Conservation (phyloP, 1,284 basidiomycete genomes). For the Melampsora americana region DNA sequence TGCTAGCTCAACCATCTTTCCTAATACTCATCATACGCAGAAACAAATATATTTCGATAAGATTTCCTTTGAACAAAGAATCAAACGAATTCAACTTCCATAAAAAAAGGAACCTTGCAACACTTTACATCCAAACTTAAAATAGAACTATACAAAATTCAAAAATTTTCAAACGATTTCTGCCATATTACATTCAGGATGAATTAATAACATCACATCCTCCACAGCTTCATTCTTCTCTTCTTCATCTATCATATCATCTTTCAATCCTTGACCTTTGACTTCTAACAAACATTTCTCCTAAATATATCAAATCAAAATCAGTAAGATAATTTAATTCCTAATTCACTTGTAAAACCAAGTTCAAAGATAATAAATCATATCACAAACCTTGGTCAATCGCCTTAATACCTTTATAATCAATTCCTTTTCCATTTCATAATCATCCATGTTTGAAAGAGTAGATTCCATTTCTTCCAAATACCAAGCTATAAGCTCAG, state of each 20-base stretch:
- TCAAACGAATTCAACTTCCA: too few relatives aligned
- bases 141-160: too few relatives aligned
- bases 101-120: too few relatives aligned
- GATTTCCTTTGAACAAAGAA: too few relatives aligned
- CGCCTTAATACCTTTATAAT: slow-evolving; percentile 83
- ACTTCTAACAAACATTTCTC: slow-evolving; percentile 82
- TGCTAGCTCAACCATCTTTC: too few relatives aligned
- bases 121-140: too few relatives aligned
- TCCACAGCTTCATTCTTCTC: slow-evolving; percentile 2
- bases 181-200: slow-evolving; percentile 41
- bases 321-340: slow-evolving; percentile 4
- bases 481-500: slow-evolving; percentile 95
- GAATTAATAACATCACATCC: slow-evolving; percentile 23
- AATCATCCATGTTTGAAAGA: slow-evolving; percentile 76
- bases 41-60: too few relatives aligned
- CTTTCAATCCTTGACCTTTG: slow-evolving; percentile 62
- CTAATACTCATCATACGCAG: too few relatives aligned
- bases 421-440: slow-evolving; percentile 87
- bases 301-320: slow-evolving; percentile 55
- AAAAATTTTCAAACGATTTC: slow-evolving; percentile 1
- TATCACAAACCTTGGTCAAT: slow-evolving; percentile 72
- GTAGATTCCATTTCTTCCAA: slow-evolving; percentile 82
- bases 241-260: slow-evolving; percentile 25
- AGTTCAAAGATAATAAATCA: neutral
- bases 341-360: neutral